Conservation (phyloP, 202 grass and related monocot species). For the Cymbopogon flexuosus region DNA sequence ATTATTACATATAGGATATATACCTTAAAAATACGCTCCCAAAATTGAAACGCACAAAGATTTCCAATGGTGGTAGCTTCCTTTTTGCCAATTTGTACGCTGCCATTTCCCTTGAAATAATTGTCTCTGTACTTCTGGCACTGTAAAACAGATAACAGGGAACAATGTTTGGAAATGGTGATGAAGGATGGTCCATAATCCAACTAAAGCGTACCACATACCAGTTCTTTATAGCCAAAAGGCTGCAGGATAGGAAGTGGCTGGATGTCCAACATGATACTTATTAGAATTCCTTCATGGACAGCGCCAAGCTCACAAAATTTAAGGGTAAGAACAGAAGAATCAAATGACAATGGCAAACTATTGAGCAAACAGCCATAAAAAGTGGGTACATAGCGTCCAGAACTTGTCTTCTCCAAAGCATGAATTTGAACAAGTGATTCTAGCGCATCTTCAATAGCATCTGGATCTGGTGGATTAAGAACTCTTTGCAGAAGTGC, state of each 20-base stretch:
- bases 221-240: slow-evolving; percentile 76
- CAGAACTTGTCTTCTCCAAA: slow-evolving; percentile 52
- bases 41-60: slow-evolving; percentile 91
- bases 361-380: slow-evolving; percentile 78
- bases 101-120: slow-evolving; percentile 51
- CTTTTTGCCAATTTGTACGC: slow-evolving; percentile 56
- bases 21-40: slow-evolving; percentile 87
- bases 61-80: slow-evolving; percentile 73
- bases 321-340: slow-evolving; percentile 68
- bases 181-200: slow-evolving; percentile 9
- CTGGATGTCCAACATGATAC: slow-evolving; percentile 80
- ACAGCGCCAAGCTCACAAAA: slow-evolving; percentile 64
- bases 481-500: slow-evolving; percentile 70
- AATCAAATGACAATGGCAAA: slow-evolving; percentile 79
- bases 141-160: slow-evolving; percentile 41
- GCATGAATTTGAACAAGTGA: slow-evolving; percentile 67
- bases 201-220: slow-evolving; percentile 55
- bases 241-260: slow-evolving; percentile 75
- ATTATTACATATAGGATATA: slow-evolving; percentile 22
- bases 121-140: slow-evolving; percentile 52
- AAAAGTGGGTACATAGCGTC: slow-evolving; percentile 69
- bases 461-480: slow-evolving; percentile 52
- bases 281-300: slow-evolving; percentile 69
- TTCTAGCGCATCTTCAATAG: slow-evolving; percentile 61
- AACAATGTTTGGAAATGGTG: not conserved